Conservation (phyloP, 441 rosid genomes). For the Erodium trifolium region DNA sequence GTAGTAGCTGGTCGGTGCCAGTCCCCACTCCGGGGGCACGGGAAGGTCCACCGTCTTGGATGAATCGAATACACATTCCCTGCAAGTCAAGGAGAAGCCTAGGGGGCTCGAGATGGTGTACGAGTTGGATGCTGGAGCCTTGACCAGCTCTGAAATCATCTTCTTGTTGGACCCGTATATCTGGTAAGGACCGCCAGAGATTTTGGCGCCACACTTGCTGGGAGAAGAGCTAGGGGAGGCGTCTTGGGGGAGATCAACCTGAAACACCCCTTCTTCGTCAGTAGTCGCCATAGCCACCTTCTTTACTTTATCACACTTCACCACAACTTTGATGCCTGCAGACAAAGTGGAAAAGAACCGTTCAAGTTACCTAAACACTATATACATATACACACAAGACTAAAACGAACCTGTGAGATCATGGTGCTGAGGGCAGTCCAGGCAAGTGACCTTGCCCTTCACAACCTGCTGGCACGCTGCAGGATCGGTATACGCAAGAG, state of each 20-base stretch:
- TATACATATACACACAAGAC: background rate
- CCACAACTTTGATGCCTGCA: constrained; percentile 45
- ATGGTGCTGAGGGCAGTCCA: constrained; percentile 39
- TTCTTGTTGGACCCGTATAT: constrained; percentile 39
- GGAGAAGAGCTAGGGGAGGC: constrained; percentile 6
- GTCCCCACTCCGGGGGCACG: constrained; percentile 71
- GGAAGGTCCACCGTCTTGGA: constrained; percentile 74
- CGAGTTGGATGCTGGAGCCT: constrained; percentile 17
- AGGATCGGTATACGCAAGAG: constrained; percentile 31
- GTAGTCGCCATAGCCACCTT: constrained; percentile 36
- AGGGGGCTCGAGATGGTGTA: constrained; percentile 54
- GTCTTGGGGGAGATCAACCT: constrained; percentile 39
- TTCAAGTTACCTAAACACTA: too few relatives aligned
- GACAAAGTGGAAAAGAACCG: too few relatives aligned
- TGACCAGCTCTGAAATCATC: constrained; percentile 38
- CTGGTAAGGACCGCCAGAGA: constrained; percentile 49
- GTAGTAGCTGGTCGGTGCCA: constrained; percentile 77
- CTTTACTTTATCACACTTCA: constrained; percentile 51
- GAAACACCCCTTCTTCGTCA: constrained; percentile 40
- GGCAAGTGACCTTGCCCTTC: constrained; percentile 53
- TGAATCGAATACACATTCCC: constrained; percentile 25
- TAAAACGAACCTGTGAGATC: constrained; percentile 50
- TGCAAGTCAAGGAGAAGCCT: constrained; percentile 42
- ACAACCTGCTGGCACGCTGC: constrained; percentile 29
- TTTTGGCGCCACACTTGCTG: constrained; percentile 43